Evolutionary conservation across 495 filamentous ascomycete species (phyloP).

Genomic region (Eremomyces bilateralis): DNA sequence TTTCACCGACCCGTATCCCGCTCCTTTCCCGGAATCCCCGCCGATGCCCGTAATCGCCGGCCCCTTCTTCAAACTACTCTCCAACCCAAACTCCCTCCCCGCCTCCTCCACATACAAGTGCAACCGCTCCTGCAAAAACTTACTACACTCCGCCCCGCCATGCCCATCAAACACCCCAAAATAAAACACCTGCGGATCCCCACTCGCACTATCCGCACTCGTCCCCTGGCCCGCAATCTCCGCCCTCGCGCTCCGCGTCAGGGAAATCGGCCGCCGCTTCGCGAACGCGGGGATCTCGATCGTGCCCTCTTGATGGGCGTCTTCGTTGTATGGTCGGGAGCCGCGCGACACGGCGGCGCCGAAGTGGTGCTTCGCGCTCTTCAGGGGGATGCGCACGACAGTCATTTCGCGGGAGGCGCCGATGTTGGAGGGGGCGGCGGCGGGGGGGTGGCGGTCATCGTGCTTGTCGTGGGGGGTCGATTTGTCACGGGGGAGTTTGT

Average conservation of each 20-base stretch:
- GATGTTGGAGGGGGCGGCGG: conserved; percentile 11
- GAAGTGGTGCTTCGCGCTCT: conserved; percentile 89
- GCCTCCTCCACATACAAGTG: conserved; percentile 78
- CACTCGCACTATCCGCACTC: conserved; percentile 48
- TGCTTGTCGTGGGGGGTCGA: conserved; percentile 53
- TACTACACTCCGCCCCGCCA: conserved; percentile 74
- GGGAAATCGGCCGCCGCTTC: conserved; percentile 48
- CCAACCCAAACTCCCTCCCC: conserved; percentile 46
- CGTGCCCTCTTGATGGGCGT: conserved; percentile 84
- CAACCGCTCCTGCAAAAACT: conserved; percentile 61
- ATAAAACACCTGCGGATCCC: conserved; percentile 91
- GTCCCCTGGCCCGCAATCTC: conserved; percentile 28
- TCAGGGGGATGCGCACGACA: conserved; percentile 91
- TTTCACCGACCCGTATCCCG: conserved; percentile 17
- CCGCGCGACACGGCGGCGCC: conserved; percentile 62
- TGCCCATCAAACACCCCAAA: conserved; percentile 94
- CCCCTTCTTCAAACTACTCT: conserved; percentile 37
- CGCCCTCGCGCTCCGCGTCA: conserved; percentile 24
- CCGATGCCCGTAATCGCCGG: conserved; percentile 7
- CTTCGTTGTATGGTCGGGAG: conserved; percentile 72
- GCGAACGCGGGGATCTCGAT: conserved; percentile 85
- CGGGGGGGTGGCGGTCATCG: conserved; percentile 25
- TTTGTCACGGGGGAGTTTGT: conserved; percentile 64
- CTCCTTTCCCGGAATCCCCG: conserved; percentile 1
- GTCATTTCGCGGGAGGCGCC: conserved; percentile 48